phyloP scores from a whole-genome alignment of 345 rosid species.

The Salix suchowensis region DNA sequence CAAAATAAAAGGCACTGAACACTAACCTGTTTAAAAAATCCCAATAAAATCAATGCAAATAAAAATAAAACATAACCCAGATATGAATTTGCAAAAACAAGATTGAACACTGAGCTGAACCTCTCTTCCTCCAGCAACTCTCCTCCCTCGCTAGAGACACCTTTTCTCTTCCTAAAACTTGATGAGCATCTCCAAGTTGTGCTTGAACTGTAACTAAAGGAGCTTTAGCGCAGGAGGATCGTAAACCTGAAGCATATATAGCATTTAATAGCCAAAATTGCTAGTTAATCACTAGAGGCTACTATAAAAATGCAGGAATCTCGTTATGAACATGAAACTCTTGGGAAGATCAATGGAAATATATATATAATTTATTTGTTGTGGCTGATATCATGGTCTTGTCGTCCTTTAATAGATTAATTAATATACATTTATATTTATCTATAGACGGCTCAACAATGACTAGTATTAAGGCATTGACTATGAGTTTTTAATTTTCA shows the following conservation, averaged over 20 bases:
- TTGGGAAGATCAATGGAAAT: neutral
- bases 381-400: too few relatives aligned
- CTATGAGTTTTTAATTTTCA: neutral
- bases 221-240: conserved; percentile 39
- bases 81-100: conserved; percentile 4
- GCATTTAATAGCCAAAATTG: neutral
- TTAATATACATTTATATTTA: neutral
- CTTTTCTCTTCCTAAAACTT: neutral
- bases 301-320: conserved; percentile 30
- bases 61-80: conserved; percentile 29
- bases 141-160: neutral
- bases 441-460: neutral
- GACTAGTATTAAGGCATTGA: neutral
- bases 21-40: neutral
- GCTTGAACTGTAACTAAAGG: neutral
- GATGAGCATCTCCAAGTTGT: neutral
- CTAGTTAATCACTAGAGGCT: neutral
- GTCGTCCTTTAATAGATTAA: too few relatives aligned
- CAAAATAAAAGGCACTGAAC: neutral
- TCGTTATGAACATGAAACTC: conserved; percentile 15
- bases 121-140: neutral
- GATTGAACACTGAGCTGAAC: conserved; percentile 2
- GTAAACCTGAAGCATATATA: conserved; percentile 23
- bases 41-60: neutral
- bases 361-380: neutral